Conservation (phyloP, 495 filamentous ascomycete species). For the Neurospora sp. region DNA sequence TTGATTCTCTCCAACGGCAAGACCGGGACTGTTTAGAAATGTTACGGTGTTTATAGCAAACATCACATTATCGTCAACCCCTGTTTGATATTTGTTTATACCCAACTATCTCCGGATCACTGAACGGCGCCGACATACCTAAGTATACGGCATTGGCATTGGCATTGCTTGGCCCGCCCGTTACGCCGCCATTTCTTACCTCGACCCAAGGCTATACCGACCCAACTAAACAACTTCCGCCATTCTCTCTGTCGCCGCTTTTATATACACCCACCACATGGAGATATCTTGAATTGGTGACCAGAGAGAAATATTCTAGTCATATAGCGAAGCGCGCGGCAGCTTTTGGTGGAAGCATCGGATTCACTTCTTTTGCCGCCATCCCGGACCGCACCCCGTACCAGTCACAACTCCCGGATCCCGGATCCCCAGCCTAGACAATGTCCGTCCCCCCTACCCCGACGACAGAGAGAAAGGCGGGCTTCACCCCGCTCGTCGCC, state of each 20-base stretch:
- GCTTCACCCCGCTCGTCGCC: slow-evolving; percentile 59
- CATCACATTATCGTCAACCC: neutral
- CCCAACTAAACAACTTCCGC: neutral
- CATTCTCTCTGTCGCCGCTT: neutral
- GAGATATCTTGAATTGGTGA: neutral
- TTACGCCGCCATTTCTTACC: neutral
- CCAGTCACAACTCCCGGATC: neutral
- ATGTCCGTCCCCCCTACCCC: slow-evolving; percentile 21
- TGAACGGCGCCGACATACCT: neutral
- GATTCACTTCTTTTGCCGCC: neutral
- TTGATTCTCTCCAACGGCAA: neutral
- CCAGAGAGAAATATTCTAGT: neutral
- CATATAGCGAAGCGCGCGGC: neutral
- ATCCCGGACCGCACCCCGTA: neutral
- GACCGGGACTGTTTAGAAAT: neutral
- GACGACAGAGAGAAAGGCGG: slow-evolving; percentile 5
- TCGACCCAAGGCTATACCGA: neutral
- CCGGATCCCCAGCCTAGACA: neutral
- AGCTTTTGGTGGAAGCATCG: neutral
- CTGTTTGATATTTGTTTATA: neutral
- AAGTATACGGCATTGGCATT: neutral
- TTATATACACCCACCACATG: neutral
- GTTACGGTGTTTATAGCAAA: neutral
- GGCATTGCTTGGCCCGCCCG: neutral
- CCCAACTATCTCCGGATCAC: neutral